Percentiles rank a stretch among this genome's conserved stretches.
Conservation (phyloP, 352 stramenopile genomes). For the Pythium myriotylum region DNA sequence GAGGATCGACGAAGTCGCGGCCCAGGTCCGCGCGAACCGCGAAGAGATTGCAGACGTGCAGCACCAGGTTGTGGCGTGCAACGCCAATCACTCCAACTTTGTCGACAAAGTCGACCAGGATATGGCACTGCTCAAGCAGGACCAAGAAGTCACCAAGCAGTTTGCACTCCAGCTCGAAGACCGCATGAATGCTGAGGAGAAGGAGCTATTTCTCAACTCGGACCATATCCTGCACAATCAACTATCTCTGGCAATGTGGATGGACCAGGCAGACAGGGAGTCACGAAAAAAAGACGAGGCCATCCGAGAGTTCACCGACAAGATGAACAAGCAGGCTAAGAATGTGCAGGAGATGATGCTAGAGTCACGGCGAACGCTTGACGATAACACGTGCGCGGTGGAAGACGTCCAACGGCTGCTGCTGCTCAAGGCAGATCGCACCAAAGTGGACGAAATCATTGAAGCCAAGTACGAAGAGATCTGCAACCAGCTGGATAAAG, state of each 20-base stretch:
- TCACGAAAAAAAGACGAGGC: slow-evolving; percentile 72
- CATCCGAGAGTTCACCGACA: slow-evolving; percentile 78
- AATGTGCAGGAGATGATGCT: slow-evolving; percentile 89
- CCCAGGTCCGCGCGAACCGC: slow-evolving; percentile 44
- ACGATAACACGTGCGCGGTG: slow-evolving; percentile 85
- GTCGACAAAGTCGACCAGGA: slow-evolving; percentile 55
- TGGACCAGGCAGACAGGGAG: slow-evolving; percentile 73
- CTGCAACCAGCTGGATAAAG: slow-evolving; percentile 90
- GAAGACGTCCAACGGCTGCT: slow-evolving; percentile 82
- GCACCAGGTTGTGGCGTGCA: slow-evolving; percentile 49
- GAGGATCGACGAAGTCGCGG: slow-evolving; percentile 69
- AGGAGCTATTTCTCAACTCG: slow-evolving; percentile 78
- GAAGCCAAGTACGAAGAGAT: slow-evolving; percentile 93
- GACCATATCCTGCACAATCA: slow-evolving; percentile 83
- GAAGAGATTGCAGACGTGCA: slow-evolving; percentile 57
- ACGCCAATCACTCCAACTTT: slow-evolving; percentile 49
- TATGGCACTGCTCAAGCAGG: slow-evolving; percentile 49
- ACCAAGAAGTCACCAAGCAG: slow-evolving; percentile 79
- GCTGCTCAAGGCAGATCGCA: slow-evolving; percentile 77
- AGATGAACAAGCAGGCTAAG: slow-evolving; percentile 78
- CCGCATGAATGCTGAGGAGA: slow-evolving; percentile 81
- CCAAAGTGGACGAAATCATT: slow-evolving; percentile 88
- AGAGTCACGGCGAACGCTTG: slow-evolving; percentile 73
- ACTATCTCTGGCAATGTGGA: slow-evolving; percentile 79
- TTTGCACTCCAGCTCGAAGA: slow-evolving; percentile 86